Evolutionary conservation across 2,329 filamentous ascomycete species (phyloP), one percentile per base, ranked within the genome.

Genomic region (Aspergillus transmontanensis): DNA sequence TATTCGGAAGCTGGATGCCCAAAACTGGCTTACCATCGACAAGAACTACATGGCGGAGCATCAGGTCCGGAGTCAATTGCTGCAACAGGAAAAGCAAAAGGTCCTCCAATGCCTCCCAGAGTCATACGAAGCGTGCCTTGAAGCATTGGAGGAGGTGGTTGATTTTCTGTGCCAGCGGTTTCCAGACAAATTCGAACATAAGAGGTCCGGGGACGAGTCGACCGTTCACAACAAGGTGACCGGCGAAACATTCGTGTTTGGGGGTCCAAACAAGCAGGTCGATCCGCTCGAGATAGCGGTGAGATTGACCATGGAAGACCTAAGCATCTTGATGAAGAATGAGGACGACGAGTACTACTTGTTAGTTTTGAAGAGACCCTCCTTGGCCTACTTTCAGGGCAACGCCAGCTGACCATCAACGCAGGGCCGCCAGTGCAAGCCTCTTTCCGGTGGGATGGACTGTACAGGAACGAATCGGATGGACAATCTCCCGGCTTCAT

Each of bases 391-490:
- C 23, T 50, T 50, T 14, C 12, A n/a, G 56, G 23, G 48, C 6
- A 57, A 51, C 7, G n/a, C 21, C 10, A 36, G 46, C 61, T 65
- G 43, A 68, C 50, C n/a, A 11, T 45, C 19, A 23, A n/a, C 4
- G 23, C 61, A 83, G 81, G 32, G 76, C 79, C 59, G 84, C 83
- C 28, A 83, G 82, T 53, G 83, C 84, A 6, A 85, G 82, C 16
- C 73, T 85, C 6, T 85, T 85, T 65, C 84, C 84, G 1, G 80
- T 83, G 0, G 84, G 84, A 9, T 86, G 83, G 82, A 79, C 79
- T 26, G 76, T 85, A 14, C 71, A 79, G 45, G 75, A 81, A 51
- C 78, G 82, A 30, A 83, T 86, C 51, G 83, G 83, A 28, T 82
- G 77, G 68, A 80, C 80, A 2, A 79, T 86, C 63, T 78, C 80